Evolutionary conservation across 225 moss, liverwort and hornwort species (phyloP), one percentile per base, ranked within the genome.

Genomic region (Straminergon stramineum): DNA sequence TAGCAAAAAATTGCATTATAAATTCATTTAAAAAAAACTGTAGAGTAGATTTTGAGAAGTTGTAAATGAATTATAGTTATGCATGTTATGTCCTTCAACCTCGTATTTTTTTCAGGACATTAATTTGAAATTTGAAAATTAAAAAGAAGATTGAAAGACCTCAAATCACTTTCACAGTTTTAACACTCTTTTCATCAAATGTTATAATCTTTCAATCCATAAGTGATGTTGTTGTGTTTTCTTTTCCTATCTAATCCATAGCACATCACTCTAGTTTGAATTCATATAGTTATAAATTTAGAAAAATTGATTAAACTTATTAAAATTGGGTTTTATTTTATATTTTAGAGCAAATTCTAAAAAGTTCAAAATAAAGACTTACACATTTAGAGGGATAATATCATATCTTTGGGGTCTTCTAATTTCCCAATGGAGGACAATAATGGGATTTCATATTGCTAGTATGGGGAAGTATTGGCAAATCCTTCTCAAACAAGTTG

Each of bases 361-460:
- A 32, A 75, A 31, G 2, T 19, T 19, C 1, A 19, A 19, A 12
- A 51, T 45, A 41, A 19, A 0, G 2, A 48, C 4, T 51, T 75
- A 7, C 31, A 0, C 7, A 31, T 19, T 75, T 19, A 32, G 51
- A 45, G 12, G 12, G 4, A 1, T 48, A 4, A 18, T 24, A 39
- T 41, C 8, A 14, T 39, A 39, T 71, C 5, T 1, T 15, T 41
- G 8, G 5, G 3, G 15, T 41, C 26, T 26, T 71, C 0, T 71
- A 14, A 41, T 1, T 70, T 15, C 4, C 0, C 0, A 0, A 39
- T 41, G 39, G 70, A 15, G 0, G 15, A 41, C 4, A 41, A 2
- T 41, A 26, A 26, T 41, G 8, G 5, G 2, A 71, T 39, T 71
- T 26, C 9, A 70, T 39, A 39, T 0, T 0, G 0, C 14, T 26